Conservation (phyloP, 2,329 filamentous ascomycete species). For the Ophiocordyceps camponoti-leonardi region DNA sequence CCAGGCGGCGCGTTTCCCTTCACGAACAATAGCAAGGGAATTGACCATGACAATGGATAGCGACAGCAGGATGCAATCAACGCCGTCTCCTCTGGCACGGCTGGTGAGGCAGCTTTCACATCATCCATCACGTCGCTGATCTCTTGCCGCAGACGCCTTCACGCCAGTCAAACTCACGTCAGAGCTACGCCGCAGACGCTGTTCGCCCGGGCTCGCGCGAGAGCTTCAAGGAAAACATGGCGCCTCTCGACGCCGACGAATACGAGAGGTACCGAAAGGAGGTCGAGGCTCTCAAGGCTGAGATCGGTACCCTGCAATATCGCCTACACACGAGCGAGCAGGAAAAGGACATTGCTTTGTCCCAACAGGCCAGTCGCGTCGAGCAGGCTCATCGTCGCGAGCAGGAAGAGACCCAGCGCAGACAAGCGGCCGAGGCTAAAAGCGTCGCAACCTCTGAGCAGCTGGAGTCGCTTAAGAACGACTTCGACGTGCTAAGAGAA, state of each 20-base stretch:
- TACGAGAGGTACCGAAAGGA: slow-evolving; percentile 39
- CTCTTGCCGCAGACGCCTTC: slow-evolving; percentile 30
- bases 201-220: slow-evolving; percentile 33
- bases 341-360: slow-evolving; percentile 62
- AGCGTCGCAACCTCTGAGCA: slow-evolving; percentile 30
- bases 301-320: slow-evolving; percentile 76
- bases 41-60: neutral
- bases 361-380: slow-evolving; percentile 71
- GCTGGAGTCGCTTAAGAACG: slow-evolving; percentile 29
- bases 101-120: neutral
- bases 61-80: neutral
- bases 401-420: slow-evolving; percentile 67
- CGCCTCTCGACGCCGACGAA: slow-evolving; percentile 38
- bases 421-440: slow-evolving; percentile 40
- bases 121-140: neutral
- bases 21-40: neutral
- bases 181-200: slow-evolving; percentile 21
- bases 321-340: slow-evolving; percentile 75
- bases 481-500: slow-evolving; percentile 34
- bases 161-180: slow-evolving; percentile 20
- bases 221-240: slow-evolving; percentile 42
- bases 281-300: slow-evolving; percentile 70
- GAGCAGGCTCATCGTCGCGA: slow-evolving; percentile 63
- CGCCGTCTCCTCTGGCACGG: neutral
- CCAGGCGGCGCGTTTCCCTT: neutral